Evolutionary conservation across 2,329 filamentous ascomycete species (phyloP), one percentile per base, ranked within the genome.

Genomic region (Penicillium sp.): DNA sequence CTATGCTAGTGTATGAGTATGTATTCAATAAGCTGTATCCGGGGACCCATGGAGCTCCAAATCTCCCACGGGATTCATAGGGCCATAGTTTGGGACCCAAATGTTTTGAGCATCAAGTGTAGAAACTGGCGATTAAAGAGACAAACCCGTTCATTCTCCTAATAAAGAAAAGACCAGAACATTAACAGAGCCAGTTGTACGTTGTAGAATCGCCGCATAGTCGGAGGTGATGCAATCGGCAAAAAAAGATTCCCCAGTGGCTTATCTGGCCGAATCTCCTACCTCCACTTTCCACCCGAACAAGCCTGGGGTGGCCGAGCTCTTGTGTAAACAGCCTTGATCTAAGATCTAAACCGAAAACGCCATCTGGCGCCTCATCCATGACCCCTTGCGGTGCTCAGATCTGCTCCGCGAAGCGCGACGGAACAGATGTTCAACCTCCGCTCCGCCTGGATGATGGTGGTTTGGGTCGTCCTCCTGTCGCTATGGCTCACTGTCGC

Each of bases 351-450:
- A 27, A 19, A 34, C 16, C n/a, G 27, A 26, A 34, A 32, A 49
- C 36, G 29, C 47, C 30, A 46, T 55, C 45, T 47, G 56, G 51
- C 47, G 45, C 53, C 57, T 5, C 58, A 64, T 61, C 53, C 62
- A 70, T 67, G 65, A 60, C 50, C 51, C 52, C 55, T 23, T 34
- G 41, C 47, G 14, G 53, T 61, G 60, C 62, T 63, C 57, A 59
- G 61, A 32, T 43, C 39, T 48, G 44, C 36, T 50, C n/a, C 46
- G 70, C 70, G 67, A 76, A 75, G 69, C 68, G 69, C 70, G 68
- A 74, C 74, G 68, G 64, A 67, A 65, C 63, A 64, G 59, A 71
- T 74, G 72, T 68, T 64, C 64, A 60, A 65, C 64, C 61, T 64
- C 57, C 62, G 57, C 61, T 62, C 62, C 63, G 58, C 62, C 66